Evolutionary conservation across 1,284 basidiomycete species (phyloP).

Genomic region (Fomitopsis schrenkii): DNA sequence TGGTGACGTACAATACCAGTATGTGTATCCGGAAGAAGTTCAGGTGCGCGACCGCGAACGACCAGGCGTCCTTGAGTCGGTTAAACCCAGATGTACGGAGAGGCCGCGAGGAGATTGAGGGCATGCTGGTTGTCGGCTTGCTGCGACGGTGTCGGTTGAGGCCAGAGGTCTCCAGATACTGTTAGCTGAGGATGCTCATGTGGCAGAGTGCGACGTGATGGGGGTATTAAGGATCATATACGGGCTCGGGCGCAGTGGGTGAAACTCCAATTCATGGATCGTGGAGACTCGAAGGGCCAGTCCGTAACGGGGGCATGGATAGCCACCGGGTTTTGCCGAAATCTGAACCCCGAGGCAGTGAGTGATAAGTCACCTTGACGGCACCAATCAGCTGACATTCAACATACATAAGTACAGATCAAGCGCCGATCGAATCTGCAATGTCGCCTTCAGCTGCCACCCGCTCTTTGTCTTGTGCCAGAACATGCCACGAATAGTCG

Average conservation of each 20-base stretch:
- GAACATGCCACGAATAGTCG: too few relatives aligned
- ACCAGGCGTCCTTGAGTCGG: not conserved
- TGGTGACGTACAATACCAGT: conserved; percentile 44
- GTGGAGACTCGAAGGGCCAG: too few relatives aligned
- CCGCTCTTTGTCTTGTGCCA: too few relatives aligned
- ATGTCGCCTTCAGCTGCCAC: too few relatives aligned
- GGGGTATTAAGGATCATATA: not conserved
- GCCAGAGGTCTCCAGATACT: not conserved
- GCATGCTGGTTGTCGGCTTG: not conserved
- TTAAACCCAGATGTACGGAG: not conserved
- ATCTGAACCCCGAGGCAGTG: too few relatives aligned
- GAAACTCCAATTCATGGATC: not conserved
- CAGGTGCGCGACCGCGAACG: conserved; percentile 41
- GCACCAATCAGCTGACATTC: too few relatives aligned
- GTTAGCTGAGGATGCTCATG: not conserved
- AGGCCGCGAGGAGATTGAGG: conserved; percentile 8
- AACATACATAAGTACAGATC: too few relatives aligned
- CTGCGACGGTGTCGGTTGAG: not conserved
- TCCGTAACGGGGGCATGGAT: too few relatives aligned
- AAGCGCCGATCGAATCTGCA: too few relatives aligned
- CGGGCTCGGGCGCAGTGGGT: too few relatives aligned
- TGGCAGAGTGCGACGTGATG: not conserved
- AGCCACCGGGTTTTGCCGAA: too few relatives aligned
- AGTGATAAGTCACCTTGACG: too few relatives aligned
- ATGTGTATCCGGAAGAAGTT: conserved; percentile 70